Conservation (phyloP, 371 early-diverging fungal genomes). For the Smittium culicis region DNA sequence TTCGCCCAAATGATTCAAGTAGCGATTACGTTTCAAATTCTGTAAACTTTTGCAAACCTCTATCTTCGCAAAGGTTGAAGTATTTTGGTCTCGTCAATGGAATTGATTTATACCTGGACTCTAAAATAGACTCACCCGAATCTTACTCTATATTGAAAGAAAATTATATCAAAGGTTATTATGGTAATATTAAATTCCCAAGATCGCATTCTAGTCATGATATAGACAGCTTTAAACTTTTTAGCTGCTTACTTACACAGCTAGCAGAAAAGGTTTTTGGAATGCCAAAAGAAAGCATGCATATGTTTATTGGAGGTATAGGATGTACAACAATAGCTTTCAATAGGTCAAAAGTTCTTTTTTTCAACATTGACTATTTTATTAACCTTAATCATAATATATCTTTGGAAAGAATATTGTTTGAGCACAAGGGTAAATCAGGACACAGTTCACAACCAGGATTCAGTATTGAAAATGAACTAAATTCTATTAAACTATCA, state of each 20-base stretch:
- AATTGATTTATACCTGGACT: conserved; percentile 14
- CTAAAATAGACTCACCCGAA: not conserved
- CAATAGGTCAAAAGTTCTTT: conserved; percentile 58
- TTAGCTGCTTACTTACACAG: conserved; percentile 38
- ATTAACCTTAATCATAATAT: conserved; percentile 44
- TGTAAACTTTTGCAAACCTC: not conserved
- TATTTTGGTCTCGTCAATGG: conserved; percentile 8
- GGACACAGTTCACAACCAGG: not conserved
- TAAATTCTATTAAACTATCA: not conserved
- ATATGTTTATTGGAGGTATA: conserved; percentile 55
- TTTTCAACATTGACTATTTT: conserved; percentile 73
- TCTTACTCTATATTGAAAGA: not conserved
- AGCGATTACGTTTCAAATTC: not conserved
- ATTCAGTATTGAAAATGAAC: not conserved
- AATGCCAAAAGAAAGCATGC: conserved; percentile 39
- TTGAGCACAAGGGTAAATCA: not conserved
- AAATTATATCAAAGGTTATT: not conserved
- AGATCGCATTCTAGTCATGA: not conserved
- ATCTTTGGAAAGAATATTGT: not conserved
- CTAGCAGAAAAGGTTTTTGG: conserved; percentile 45
- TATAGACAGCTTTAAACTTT: conserved; percentile 27
- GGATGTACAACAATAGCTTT: conserved; percentile 63
- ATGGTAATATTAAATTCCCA: not conserved
- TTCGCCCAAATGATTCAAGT: not conserved
- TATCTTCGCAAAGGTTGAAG: conserved; percentile 8